A percentile compares a stretch with the other conserved stretches of the same genome.
phyloP scores from a whole-genome alignment of 2,329 filamentous ascomycete species.

The Exserohilum rostratum region DNA sequence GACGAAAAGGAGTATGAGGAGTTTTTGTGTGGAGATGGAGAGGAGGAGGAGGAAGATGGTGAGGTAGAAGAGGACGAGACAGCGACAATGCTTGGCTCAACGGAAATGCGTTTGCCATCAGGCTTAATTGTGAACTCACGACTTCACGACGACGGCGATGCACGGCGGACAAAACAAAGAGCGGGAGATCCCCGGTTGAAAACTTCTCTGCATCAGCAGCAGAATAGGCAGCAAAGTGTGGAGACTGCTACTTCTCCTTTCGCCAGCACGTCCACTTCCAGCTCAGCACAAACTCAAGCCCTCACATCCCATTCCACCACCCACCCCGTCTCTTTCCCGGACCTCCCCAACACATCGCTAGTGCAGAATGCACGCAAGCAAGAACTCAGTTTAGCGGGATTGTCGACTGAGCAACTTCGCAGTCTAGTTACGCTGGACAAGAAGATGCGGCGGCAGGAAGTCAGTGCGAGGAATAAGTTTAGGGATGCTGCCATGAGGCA shows the following conservation, averaged over 20 bases:
- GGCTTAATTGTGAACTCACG: background rate
- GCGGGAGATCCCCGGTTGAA: background rate
- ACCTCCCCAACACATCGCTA: background rate
- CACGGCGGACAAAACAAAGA: background rate
- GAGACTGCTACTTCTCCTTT: background rate
- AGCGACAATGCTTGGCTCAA: background rate
- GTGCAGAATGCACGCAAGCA: background rate
- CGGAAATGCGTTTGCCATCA: background rate
- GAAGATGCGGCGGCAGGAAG: constrained; percentile 5
- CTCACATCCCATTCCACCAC: background rate
- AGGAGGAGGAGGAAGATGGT: background rate
- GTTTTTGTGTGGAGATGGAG: background rate
- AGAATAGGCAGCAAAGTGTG: background rate
- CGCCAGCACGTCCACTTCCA: background rate
- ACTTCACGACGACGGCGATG: background rate
- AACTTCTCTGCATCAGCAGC: background rate
- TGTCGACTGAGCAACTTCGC: background rate
- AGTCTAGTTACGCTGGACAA: constrained; percentile 1
- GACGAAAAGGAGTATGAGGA: background rate
- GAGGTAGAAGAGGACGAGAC: background rate
- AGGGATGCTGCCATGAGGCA: background rate
- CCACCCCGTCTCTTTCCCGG: background rate
- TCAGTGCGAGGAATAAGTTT: background rate
- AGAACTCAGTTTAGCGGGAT: background rate
- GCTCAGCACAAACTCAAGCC: background rate